Evolutionary conservation across 208 protist genomes (phyloP), one percentile per base, ranked within the genome.

Genomic region (Trypanosoma rangeli): DNA sequence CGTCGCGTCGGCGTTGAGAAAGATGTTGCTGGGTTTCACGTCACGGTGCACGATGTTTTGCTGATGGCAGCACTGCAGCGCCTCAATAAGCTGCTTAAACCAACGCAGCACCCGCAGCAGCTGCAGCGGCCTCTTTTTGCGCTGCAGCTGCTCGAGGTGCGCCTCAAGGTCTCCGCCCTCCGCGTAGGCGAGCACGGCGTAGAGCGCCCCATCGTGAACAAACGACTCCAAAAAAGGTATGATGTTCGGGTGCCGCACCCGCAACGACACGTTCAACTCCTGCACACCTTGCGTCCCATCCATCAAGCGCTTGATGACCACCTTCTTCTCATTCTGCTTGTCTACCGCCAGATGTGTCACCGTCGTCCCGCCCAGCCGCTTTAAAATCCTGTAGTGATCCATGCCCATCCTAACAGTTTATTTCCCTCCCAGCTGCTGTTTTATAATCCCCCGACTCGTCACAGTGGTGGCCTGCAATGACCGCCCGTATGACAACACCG

Each of bases 11-110:
- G 71, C 48, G 37, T 76, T 84, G 29, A 95, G 74, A 58, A 97
- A 93, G 16, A 96, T 86, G 74, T 97, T 97, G 48, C 86, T 78
- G 7, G 94, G 85, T 63, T 97, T 97, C 70, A 97, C 90, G 74
- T 97, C 94, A 28, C 94, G 79, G 66, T 97, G 94, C 35, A 97
- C 84, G 58, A 97, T 83, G 16, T 76, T 39, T 39, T 90, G 56
- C 5, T 80, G 70, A 60, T 97, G 94, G 68, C 87, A 94, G 73
- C 88, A 94, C 62, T 80, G 73, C 50, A 97, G 65, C 20, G 92
- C 92, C 15, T 76, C 72, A 12, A 91, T 72, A 29, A 95, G 78
- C 74, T 97, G 92, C 61, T 73, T 70, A 58, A 92, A 94, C 80
- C 85, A 93, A 7, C 70, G 49, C 24, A 86, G 55, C 37, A 96